Base-by-base conservation (phyloP, 768 basidiomycete species). In the Kwoniella mangroviensis region DNA sequence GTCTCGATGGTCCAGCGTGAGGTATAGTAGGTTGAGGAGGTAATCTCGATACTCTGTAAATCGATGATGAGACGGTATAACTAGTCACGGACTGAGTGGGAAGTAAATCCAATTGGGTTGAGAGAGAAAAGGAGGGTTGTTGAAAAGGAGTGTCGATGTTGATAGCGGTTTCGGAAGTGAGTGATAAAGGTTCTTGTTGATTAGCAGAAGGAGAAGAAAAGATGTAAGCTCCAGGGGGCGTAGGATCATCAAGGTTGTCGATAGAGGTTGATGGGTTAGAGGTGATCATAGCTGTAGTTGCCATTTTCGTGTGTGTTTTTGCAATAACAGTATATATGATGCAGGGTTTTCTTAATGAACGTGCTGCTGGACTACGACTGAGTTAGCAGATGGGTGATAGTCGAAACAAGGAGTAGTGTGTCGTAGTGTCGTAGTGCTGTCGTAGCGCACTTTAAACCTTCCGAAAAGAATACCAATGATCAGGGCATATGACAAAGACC, bases 1-100 rank as follows among this genome's bases (percentile, higher is more conserved):
- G 28, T 52, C 26, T 65, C 12, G 63, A 69, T 28, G 67, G 68
- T n/a, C 68, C 69, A 24, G 68, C 68, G 19, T 64, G 61, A 41
- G 49, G 51, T 15, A 69, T 56, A 4, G 68, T 69, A 13, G 62
- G 54, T 11, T 45, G 49, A 58, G 68, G 68, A 34, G 68, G 68
- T 53, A 69, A 55, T 64, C 68, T 45, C 10, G 68, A 64, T 56
- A 69, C 59, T 52, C 68, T 56, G 41, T 63, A 63, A 24, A 56
- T 65, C 7, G 63, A 65, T 55, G 24, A 26, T 2, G 63, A 54
- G 19, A 65, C 63, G 26, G 63, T 65, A 42, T 65, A 65, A 19
- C 53, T 55, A 10, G 63, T 40, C 19, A 65, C 63, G 13, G 63
- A 55, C 52, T 65, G 63, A 40, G 61, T 62, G 9, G 61, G 61